Base-by-base conservation (phyloP, 164 flowering plant species). In the Tetrastigma voinierianum region DNA sequence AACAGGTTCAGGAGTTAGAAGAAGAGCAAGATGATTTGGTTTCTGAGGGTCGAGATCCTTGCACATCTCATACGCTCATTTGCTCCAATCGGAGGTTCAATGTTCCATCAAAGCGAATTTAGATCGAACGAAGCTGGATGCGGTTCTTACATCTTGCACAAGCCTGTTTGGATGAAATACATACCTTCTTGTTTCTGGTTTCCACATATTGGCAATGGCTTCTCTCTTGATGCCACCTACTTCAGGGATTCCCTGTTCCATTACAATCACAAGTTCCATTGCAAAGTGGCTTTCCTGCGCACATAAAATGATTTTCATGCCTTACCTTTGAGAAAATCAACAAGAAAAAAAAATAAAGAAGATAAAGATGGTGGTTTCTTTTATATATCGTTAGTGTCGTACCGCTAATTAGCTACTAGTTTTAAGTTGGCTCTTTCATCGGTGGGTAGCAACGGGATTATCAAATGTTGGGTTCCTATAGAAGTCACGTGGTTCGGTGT, bases 81-180 rank as follows among this genome's bases (percentile, higher is more conserved):
- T 72, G 96, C 98, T 68, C 60, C 83, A 78, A 93, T 81, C 49
- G 90, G 73, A 70, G 91, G 76, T 71, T 89, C 89, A 69, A 93
- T 78, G 71, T 81, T 49, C 96, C 98, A 74, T 90, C 69, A 90
- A 77, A 46, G 90, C 83, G 91, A 86, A 61, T 72, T 82, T 59
- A 87, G 67, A 68, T 84, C 88, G n/a, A n/a, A 1, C 85, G 75
- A 77, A 87, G 16, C 64, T 84, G 86, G 43, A 83, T 61, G 62
- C 93, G 16, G 92, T 85, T 83, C 77, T 87, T 65, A 89, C 77
- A 84, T 93, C 98, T 24, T 83, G 74, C 44, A 93, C 98, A 65
- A 87, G 69, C 84, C 89, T 86, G 70, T 62, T 61, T 10, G 93
- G 96, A 45, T 83, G 79, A 72, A 73, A 78, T 18, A 82, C 56